phyloP scores from a whole-genome alignment of 495 filamentous ascomycete genomes.

The Annulohypoxylon nitens region DNA sequence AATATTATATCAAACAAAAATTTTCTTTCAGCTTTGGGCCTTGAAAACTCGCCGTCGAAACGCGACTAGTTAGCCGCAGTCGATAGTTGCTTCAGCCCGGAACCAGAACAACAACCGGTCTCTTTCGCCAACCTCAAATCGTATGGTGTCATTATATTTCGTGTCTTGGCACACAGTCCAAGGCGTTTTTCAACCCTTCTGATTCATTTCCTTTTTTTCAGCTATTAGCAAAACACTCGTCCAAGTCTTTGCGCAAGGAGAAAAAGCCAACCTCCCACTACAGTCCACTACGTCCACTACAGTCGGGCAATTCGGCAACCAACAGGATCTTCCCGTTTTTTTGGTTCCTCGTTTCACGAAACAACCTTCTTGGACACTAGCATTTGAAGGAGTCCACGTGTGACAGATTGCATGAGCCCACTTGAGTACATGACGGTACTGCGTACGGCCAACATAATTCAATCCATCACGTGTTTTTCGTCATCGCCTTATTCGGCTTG shows the following conservation, averaged over 20 bases:
- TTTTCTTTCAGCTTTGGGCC: slow-evolving; percentile 21
- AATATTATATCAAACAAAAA: background rate
- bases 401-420: slow-evolving; percentile 30
- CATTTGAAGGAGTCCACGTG: slow-evolving; percentile 34
- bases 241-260: slow-evolving; percentile 1
- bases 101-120: slow-evolving; percentile 37
- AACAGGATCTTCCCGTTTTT: slow-evolving; percentile 18
- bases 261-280: slow-evolving; percentile 3
- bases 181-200: slow-evolving; percentile 27
- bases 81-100: slow-evolving; percentile 33
- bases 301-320: slow-evolving; percentile 22
- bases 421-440: slow-evolving; percentile 15
- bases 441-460: slow-evolving; percentile 7
- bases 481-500: slow-evolving; percentile 16
- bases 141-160: slow-evolving; percentile 42
- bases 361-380: slow-evolving; percentile 23
- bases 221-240: slow-evolving; percentile 16
- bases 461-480: slow-evolving; percentile 26
- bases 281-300: background rate
- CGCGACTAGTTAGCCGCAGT: slow-evolving; percentile 27
- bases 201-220: slow-evolving; percentile 43
- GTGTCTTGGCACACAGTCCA: slow-evolving; percentile 38
- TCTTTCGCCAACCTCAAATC: slow-evolving; percentile 44
- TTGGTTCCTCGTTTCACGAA: slow-evolving; percentile 38
- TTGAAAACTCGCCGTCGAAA: background rate